Evolutionary conservation across 768 basidiomycete species (phyloP), one percentile per base, ranked within the genome.

Genomic region (Hygrophoropsis aurantiaca): DNA sequence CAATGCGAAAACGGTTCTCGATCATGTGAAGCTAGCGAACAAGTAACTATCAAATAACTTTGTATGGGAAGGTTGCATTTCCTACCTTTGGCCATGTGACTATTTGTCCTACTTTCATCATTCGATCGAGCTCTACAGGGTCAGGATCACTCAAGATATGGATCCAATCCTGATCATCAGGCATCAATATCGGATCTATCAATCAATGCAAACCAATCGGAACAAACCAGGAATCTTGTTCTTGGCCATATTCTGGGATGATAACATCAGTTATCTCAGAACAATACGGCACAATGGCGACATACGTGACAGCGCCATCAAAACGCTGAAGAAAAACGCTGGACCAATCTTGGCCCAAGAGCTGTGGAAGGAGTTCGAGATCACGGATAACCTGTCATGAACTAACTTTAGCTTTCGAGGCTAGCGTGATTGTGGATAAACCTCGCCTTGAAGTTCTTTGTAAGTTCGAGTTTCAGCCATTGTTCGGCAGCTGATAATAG

Each of bases 51-150:
- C 30, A 61, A 44, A 50, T 40, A 32, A 44, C n/a, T 5, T 1
- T 18, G n/a, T 30, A 7, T 19, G 10, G 20, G 10, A 33, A 20
- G 45, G 13, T 30, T 30, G 27, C 13, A 7, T 11, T 3, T 42
- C 71, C 47, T 53, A 95, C 90, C 73, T 95, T 97, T 0, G 97
- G 95, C 93, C 93, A 99, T n/a, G 97, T 90, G 23, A 93, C 95
- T 9, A 81, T 62, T 67, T 97, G 77, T 10, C 97, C 97, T 0
- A 92, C 88, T 45, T 73, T 72, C 50, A 97, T 80, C 91, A 97
- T 93, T 51, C 92, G 74, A 50, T 80, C 82, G 44, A 99, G 73
- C 63, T 97, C 91, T 7, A 69, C 59, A 6, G 79, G 79, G 64
- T 90, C 81, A 0, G 94, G 94, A 64, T 97, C 94, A 23, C 82